Conservation (phyloP, 208 protist species). For the Crithidia bombi region DNA sequence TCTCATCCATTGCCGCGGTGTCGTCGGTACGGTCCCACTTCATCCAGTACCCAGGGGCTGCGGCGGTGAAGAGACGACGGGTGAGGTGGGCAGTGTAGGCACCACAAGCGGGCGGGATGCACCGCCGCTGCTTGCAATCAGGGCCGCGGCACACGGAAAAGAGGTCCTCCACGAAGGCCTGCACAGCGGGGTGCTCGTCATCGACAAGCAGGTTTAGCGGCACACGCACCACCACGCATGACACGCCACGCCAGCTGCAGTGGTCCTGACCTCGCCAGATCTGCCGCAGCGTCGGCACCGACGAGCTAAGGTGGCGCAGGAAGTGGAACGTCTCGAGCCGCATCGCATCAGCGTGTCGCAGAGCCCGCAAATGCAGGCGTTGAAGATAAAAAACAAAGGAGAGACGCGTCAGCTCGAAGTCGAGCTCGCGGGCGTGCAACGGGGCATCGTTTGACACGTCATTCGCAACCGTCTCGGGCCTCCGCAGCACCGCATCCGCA, state of each 20-base stretch:
- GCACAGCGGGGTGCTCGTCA: slow-evolving; percentile 35
- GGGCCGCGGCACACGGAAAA: slow-evolving; percentile 16
- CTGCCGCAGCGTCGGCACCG: slow-evolving; percentile 41
- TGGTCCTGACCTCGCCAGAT: slow-evolving; percentile 59
- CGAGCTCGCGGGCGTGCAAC: slow-evolving; percentile 19
- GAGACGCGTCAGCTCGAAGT: slow-evolving; percentile 23
- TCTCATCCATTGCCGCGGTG: slow-evolving; percentile 38
- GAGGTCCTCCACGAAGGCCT: slow-evolving; percentile 28
- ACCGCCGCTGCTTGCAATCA: slow-evolving; percentile 23
- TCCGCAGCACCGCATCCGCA: slow-evolving; percentile 5
- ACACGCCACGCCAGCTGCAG: slow-evolving; percentile 55
- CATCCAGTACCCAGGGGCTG: slow-evolving; percentile 33
- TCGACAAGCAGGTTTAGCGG: slow-evolving; percentile 54
- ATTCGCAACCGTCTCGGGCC: slow-evolving; percentile 15
- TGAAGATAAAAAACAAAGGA: slow-evolving; percentile 40
- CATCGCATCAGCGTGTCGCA: slow-evolving; percentile 68
- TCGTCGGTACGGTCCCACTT: slow-evolving; percentile 35
- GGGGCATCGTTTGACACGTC: slow-evolving; percentile 4
- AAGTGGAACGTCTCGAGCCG: slow-evolving; percentile 66
- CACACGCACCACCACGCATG: slow-evolving; percentile 37
- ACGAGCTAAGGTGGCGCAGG: slow-evolving; percentile 37
- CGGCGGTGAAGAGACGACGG: slow-evolving; percentile 27
- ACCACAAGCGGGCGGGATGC: slow-evolving; percentile 16
- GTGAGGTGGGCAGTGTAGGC: slow-evolving; percentile 27
- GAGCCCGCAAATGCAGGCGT: slow-evolving; percentile 46